Evolutionary conservation across 1,284 basidiomycete genomes (phyloP).

Genomic region (Phaffia rhodozyma): DNA sequence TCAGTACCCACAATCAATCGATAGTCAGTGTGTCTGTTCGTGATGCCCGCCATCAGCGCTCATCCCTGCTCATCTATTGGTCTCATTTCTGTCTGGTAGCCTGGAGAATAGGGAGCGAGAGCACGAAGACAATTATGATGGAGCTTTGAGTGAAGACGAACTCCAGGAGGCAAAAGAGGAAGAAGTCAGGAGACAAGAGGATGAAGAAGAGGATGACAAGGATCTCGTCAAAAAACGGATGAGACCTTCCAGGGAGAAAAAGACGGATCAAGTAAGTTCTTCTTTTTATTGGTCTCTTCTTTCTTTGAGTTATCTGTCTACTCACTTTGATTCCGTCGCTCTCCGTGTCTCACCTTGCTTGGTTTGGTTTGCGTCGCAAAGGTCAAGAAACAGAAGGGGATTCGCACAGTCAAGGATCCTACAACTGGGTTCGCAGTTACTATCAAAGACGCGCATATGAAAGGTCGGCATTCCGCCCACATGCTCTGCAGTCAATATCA

Average conservation of each 20-base stretch:
- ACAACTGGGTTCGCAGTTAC: conserved; percentile 46
- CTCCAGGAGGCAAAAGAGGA: conserved; percentile 26
- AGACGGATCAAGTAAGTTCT: conserved; percentile 27
- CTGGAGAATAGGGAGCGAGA: background rate
- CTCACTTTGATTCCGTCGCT: background rate
- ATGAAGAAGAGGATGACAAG: conserved; percentile 34
- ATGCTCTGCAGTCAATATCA: too few species aligned
- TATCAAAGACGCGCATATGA: conserved; percentile 44
- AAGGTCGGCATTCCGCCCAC: conserved; percentile 30
- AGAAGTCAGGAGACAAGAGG: conserved; percentile 18
- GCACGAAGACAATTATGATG: conserved; percentile 9
- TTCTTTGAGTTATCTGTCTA: too few species aligned
- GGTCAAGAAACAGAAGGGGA: conserved; percentile 29
- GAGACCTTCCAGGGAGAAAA: conserved; percentile 37
- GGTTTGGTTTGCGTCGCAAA: background rate
- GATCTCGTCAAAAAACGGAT: conserved; percentile 43
- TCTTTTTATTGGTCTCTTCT: background rate
- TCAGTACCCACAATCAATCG: conserved; percentile 1
- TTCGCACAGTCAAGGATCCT: conserved; percentile 46
- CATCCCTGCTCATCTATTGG: background rate
- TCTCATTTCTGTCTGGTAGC: background rate
- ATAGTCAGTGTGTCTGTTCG: background rate
- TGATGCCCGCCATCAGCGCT: background rate
- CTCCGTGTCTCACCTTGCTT: background rate
- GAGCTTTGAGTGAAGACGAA: conserved; percentile 21